phyloP scores from a whole-genome alignment of 257 asterid species.

The Solanum neorickii region DNA sequence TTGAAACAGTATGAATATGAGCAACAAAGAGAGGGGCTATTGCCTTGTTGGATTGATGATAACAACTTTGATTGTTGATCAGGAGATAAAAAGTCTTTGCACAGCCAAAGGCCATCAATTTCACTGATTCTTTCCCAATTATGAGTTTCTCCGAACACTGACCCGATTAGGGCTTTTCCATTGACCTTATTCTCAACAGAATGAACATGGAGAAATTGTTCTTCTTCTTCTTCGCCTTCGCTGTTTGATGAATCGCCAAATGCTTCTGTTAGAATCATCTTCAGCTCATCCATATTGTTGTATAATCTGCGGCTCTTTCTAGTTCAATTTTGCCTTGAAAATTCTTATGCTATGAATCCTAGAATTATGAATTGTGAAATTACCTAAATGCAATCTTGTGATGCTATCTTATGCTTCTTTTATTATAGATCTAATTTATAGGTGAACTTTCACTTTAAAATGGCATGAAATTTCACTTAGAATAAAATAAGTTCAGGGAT shows the following conservation, averaged over 20 bases:
- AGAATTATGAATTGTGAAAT: not conserved
- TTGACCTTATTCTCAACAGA: conserved; percentile 1
- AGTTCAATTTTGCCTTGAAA: not conserved
- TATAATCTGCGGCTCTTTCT: not conserved
- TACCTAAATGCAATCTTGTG: no score
- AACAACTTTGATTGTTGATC: conserved; percentile 54
- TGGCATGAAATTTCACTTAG: no score
- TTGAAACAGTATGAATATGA: not conserved
- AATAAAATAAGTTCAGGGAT: no score
- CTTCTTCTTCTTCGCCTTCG: conserved; percentile 9
- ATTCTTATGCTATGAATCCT: not conserved
- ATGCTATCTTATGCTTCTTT: not conserved
- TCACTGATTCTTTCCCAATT: conserved; percentile 52
- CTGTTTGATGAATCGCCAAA: conserved; percentile 68
- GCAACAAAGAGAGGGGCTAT: not conserved
- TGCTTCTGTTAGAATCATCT: conserved; percentile 40
- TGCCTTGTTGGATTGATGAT: conserved; percentile 53
- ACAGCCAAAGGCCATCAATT: conserved; percentile 71
- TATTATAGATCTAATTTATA: no score
- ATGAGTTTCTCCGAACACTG: conserved; percentile 28
- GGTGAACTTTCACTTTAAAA: no score
- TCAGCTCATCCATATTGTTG: conserved; percentile 17
- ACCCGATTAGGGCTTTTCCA: conserved; percentile 6
- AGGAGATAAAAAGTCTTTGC: conserved; percentile 50
- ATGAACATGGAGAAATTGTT: not conserved